Conservation (phyloP, 305 asterid species). For the Solanum hybrid region DNA sequence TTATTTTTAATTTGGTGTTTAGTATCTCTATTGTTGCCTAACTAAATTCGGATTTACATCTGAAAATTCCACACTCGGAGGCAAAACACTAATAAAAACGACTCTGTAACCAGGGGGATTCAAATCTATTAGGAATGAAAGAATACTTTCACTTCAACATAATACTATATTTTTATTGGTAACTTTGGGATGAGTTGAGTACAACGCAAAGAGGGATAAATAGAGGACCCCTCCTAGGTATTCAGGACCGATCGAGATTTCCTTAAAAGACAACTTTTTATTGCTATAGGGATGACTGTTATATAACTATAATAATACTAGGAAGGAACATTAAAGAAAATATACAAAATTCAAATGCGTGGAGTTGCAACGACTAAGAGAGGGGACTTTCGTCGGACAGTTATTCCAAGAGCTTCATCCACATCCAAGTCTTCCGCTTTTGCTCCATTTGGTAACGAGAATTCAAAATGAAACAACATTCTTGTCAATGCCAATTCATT, state of each 20-base stretch:
- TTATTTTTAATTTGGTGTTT: no score
- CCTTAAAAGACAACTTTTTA: not conserved
- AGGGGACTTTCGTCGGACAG: constrained; percentile 9
- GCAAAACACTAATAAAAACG: no score
- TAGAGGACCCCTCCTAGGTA: not conserved
- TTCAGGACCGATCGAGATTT: not conserved
- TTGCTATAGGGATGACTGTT: not conserved
- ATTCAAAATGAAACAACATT: constrained; percentile 13
- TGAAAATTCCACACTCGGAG: no score
- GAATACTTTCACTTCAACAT: no score
- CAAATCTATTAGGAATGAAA: not conserved
- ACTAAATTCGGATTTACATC: no score
- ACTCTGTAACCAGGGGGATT: not conserved
- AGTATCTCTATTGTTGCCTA: no score
- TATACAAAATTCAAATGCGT: not conserved
- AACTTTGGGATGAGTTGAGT: not conserved
- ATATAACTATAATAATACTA: not conserved
- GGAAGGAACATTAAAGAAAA: not conserved
- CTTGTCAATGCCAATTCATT: constrained; percentile 21
- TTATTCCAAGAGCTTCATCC: constrained; percentile 11
- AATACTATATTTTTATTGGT: not conserved
- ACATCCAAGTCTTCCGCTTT: constrained; percentile 1
- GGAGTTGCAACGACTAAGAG: constrained; percentile 8
- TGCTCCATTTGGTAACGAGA: constrained; percentile 10
- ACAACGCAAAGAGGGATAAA: not conserved